Evolutionary conservation across 345 rosid species (phyloP).

Genomic region (Citrus hindsii): DNA sequence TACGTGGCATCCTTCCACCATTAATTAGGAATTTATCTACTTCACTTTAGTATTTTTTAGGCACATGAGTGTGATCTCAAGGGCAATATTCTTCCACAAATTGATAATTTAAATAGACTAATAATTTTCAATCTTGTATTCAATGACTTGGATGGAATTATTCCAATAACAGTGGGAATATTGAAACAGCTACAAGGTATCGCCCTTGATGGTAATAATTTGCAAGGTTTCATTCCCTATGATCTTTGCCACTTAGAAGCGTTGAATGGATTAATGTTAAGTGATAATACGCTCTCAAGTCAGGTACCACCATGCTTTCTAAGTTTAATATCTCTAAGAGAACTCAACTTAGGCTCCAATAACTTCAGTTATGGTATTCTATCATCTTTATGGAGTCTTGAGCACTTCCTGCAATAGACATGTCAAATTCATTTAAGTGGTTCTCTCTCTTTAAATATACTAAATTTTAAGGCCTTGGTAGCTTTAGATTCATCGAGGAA

Average conservation of each 20-base stretch:
- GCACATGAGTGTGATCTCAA: too few relatives aligned
- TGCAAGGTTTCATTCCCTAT: not conserved
- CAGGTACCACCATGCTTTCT: not conserved
- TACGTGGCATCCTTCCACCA: too few relatives aligned
- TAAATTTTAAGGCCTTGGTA: too few relatives aligned
- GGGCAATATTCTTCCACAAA: too few relatives aligned
- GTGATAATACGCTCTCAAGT: not conserved
- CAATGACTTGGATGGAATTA: not conserved
- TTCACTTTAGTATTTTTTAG: too few relatives aligned
- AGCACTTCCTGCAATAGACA: not conserved
- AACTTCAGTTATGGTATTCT: not conserved
- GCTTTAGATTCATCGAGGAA: too few relatives aligned
- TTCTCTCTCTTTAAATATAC: not conserved
- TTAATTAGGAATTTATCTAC: too few relatives aligned
- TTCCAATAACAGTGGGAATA: constrained; percentile 8
- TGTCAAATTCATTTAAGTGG: constrained; percentile 17
- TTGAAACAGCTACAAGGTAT: not conserved
- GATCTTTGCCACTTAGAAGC: constrained; percentile 1
- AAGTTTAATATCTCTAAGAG: not conserved
- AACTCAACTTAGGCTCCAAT: not conserved
- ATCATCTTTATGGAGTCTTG: not conserved
- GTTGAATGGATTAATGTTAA: not conserved
- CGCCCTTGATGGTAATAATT: not conserved
- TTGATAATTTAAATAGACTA: not conserved
- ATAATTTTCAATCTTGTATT: not conserved